Base-by-base conservation (phyloP, 2,329 filamentous ascomycete genomes). In the Aspergillus ruber region DNA sequence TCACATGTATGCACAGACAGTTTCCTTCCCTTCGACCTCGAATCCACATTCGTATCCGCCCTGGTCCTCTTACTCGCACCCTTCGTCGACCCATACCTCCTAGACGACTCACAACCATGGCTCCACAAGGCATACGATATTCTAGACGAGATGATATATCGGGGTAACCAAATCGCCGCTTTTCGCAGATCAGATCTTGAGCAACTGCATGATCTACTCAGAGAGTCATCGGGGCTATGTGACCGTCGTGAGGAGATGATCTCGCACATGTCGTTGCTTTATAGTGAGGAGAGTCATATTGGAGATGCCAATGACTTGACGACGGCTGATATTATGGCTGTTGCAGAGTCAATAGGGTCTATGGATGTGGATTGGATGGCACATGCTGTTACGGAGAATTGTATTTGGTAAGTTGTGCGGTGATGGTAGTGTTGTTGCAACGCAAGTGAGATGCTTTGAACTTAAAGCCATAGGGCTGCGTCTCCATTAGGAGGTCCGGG, bases 21-120 rank as follows among this genome's bases (percentile, higher is more conserved):
- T 0, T 77, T 77, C 49, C 65, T 78, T 0, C 72, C 74, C 0
- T 75, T 75, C 44, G 73, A 77, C 47, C 63, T 76, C 0, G 74
- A 77, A 38, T 62, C 71, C 0, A 57, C 73, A 0, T 75, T 73
- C 12, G 66, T 72, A 0, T 73, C 74, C 0, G 70, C 67, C 1
- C 62, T 74, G n/a, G 64, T 71, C 9, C 59, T 76, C 0, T 54
- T 74, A 0, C 53, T 76, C 1, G 68, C 62, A 1, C 55, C 71
- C 0, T 55, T 64, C 42, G 57, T 74, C 10, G 68, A 74, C 39
- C 50, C 59, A 0, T 53, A 55, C 6, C 56, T 70, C 1, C 52
- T 70, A 6, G 69, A 72, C 21, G 61, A 65, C 39, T 63, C 63
- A 2, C 51, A 55, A 0, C 46, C 54, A 0, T 77, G 72, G 64